phyloP scores from a whole-genome alignment of 306 rosid species.

The Pyrus betulifolia region DNA sequence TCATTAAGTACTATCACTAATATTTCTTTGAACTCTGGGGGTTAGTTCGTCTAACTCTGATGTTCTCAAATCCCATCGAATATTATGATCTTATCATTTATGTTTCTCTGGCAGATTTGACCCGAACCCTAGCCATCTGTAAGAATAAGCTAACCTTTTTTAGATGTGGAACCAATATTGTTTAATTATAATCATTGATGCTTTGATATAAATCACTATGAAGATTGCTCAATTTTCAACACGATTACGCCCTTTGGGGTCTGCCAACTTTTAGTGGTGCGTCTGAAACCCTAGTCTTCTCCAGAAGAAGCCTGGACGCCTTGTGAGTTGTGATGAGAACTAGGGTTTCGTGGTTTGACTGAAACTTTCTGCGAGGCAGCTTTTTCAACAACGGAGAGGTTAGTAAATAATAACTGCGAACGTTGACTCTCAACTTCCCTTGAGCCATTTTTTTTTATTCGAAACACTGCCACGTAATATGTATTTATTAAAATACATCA shows the following conservation, averaged over 20 bases:
- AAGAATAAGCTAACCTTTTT: neutral
- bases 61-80: neutral
- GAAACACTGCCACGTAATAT: no score
- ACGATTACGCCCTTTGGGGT: neutral
- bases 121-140: neutral
- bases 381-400: conserved; percentile 30
- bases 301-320: conserved; percentile 20
- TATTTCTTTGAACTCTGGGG: neutral
- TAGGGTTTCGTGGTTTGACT: conserved; percentile 47
- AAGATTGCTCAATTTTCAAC: neutral
- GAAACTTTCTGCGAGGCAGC: conserved; percentile 27
- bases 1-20: neutral
- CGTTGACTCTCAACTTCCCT: conserved; percentile 45
- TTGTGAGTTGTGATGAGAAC: neutral
- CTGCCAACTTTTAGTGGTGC: neutral
- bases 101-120: neutral
- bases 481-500: neutral
- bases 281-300: conserved; percentile 27
- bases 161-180: neutral
- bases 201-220: no score
- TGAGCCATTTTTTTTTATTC: neutral
- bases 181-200: neutral
- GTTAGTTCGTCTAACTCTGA: neutral
- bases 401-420: conserved; percentile 29
- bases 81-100: neutral